Evolutionary conservation across 306 rosid genomes (phyloP), one percentile per base, ranked within the genome.

Genomic region (Prunus mira): DNA sequence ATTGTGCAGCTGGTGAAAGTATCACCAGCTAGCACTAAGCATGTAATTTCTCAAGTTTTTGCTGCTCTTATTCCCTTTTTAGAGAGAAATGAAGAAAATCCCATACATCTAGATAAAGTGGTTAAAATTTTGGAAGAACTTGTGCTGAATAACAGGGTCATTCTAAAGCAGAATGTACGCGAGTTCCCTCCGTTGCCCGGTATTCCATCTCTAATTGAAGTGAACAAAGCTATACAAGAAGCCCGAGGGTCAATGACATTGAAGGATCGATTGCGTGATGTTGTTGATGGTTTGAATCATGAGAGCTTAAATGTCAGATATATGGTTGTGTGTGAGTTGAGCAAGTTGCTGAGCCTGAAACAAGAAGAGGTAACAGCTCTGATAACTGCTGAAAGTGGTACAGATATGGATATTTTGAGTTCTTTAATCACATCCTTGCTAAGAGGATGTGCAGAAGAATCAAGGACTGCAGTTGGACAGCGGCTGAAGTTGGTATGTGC

Each of bases 261-360:
- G 84, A 95, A 86, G 85, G 96, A 92, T 83, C 93, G 91, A 62
- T 78, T 92, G 76, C 86, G 85, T 56, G 93, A 85, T 67, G 71
- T 90, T 49, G 90, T 92, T 79, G 96, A 88, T 80, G 97, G 98
- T 80, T 85, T 95, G 87, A 92, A 92, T 90, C 93, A 92, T 60
- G 98, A 95, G 85, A 92, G 90, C 88, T 84, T 95, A 83, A 92
- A 89, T 83, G 98, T 92, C 83, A 85, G 97, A 82, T 95, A 95
- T 80, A 92, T 95, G 98, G 97, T 95, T 72, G 90, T 79, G 15
- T 86, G 89, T 14, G 97, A 95, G 80, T 80, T 95, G 86, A 84
- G 83, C 80, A 95, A 95, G 80, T 90, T 95, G 83, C 84, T 95
- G 83, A 88, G 86, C 87, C 79, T 81, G 84, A 91, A 90, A 81